Conservation (phyloP, 2,329 filamentous ascomycete species). For the Gyromitra esculenta region DNA sequence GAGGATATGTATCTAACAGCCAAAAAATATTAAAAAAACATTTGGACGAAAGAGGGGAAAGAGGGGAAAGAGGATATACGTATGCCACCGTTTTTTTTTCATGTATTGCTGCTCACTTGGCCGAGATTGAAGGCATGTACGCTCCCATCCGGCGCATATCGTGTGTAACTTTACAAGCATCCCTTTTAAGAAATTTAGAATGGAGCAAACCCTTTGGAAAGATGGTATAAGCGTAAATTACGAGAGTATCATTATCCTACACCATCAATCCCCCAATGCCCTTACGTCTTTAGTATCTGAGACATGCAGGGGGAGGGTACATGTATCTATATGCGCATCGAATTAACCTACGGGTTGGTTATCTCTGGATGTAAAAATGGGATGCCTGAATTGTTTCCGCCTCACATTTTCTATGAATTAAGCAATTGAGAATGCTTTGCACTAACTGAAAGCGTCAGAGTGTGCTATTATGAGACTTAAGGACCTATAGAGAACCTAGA, state of each 20-base stretch:
- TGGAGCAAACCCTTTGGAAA: neutral
- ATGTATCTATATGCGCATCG: neutral
- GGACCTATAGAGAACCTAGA: too few relatives aligned
- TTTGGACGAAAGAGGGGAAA: neutral
- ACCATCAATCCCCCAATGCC: neutral
- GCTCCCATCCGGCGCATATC: neutral
- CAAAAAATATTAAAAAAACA: neutral
- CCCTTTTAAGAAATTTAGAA: neutral
- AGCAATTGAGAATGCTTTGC: neutral
- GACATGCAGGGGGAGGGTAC: neutral
- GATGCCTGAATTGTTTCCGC: constrained; percentile 3
- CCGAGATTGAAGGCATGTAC: neutral
- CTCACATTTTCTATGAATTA: neutral
- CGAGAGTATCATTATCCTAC: neutral
- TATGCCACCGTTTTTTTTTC: neutral
- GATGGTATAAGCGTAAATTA: neutral
- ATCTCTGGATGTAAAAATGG: neutral
- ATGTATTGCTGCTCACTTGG: neutral
- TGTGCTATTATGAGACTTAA: too few relatives aligned
- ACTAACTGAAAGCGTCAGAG: neutral
- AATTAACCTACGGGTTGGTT: neutral
- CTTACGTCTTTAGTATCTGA: neutral
- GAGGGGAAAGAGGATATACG: neutral
- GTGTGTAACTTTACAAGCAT: neutral
- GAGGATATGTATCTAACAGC: neutral